Percentiles rank a stretch among this genome's conserved stretches.
Conservation (phyloP, 257 asterid genomes). For the Solanum appendiculatum region DNA sequence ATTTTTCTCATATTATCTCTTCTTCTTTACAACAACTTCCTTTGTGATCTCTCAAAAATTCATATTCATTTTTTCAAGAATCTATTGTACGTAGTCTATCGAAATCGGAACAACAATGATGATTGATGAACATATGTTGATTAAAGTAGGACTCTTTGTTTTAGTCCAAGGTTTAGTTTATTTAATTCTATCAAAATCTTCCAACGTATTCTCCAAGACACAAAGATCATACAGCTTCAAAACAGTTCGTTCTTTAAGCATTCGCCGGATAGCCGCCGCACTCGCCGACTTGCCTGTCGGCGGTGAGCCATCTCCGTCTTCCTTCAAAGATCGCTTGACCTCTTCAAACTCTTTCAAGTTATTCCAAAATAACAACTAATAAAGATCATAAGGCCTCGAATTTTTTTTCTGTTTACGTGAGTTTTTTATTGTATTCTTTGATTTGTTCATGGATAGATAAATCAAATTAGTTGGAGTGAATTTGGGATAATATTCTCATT, state of each 20-base stretch:
- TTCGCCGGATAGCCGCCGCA: conserved; percentile 61
- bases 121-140: conserved; percentile 16
- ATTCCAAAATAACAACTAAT: neutral
- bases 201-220: conserved; percentile 47
- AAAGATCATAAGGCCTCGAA: neutral
- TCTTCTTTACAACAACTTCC: neutral
- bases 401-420: neutral
- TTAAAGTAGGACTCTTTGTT: conserved; percentile 49
- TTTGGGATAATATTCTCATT: neutral
- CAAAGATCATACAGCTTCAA: conserved; percentile 50
- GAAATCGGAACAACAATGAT: conserved; percentile 12
- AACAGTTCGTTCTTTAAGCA: conserved; percentile 44
- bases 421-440: neutral
- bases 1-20: neutral
- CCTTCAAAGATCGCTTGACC: neutral
- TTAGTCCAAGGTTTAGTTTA: conserved; percentile 60
- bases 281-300: conserved; percentile 53
- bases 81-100: too few relatives aligned
- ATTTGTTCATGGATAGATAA: neutral
- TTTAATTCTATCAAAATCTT: conserved; percentile 50
- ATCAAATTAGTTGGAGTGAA: neutral
- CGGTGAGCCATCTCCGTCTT: conserved; percentile 34
- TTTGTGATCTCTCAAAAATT: neutral
- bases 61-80: neutral
- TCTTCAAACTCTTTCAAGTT: neutral